phyloP scores from a whole-genome alignment of 73 alveolate genomes.

The Paramecium tetraurelia region DNA sequence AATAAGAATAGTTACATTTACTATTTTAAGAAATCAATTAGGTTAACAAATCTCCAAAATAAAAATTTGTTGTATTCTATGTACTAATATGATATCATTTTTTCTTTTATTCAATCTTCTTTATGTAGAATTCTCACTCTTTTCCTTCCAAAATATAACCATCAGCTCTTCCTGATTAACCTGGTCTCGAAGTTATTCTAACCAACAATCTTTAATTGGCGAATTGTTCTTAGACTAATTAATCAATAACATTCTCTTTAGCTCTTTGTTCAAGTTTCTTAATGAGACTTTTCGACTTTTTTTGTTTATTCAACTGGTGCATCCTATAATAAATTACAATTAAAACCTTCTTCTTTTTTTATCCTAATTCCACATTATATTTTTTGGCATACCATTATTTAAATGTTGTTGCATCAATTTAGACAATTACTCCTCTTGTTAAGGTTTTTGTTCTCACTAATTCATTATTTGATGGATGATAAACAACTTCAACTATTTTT shows the following conservation, averaged over 20 bases:
- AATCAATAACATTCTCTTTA: slow-evolving; percentile 70
- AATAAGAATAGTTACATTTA: too few species aligned
- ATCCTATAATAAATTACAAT: neutral
- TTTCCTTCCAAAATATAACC: slow-evolving; percentile 98
- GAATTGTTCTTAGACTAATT: slow-evolving; percentile 78
- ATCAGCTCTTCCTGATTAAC: slow-evolving; percentile 98
- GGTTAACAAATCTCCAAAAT: too few species aligned
- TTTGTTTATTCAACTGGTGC: slow-evolving; percentile 60
- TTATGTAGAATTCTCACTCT: slow-evolving; percentile 91
- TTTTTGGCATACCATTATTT: slow-evolving; percentile 85
- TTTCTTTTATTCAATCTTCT: slow-evolving; percentile 75
- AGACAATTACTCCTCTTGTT: slow-evolving; percentile 91
- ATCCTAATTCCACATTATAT: slow-evolving; percentile 81
- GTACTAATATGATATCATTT: neutral
- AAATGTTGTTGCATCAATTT: slow-evolving; percentile 96
- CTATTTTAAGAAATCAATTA: too few species aligned
- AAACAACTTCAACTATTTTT: slow-evolving; percentile 91
- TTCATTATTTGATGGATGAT: slow-evolving; percentile 97
- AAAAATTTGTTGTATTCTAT: too few species aligned
- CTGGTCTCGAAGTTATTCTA: slow-evolving; percentile 97
- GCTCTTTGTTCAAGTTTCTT: slow-evolving; percentile 70
- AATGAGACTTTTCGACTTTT: slow-evolving; percentile 71
- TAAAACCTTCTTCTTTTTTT: slow-evolving; percentile 26
- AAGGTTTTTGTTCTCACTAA: slow-evolving; percentile 97
- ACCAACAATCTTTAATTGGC: slow-evolving; percentile 90